Conservation (phyloP, 2,329 filamentous ascomycete genomes). For the Beauveria brongniartii region DNA sequence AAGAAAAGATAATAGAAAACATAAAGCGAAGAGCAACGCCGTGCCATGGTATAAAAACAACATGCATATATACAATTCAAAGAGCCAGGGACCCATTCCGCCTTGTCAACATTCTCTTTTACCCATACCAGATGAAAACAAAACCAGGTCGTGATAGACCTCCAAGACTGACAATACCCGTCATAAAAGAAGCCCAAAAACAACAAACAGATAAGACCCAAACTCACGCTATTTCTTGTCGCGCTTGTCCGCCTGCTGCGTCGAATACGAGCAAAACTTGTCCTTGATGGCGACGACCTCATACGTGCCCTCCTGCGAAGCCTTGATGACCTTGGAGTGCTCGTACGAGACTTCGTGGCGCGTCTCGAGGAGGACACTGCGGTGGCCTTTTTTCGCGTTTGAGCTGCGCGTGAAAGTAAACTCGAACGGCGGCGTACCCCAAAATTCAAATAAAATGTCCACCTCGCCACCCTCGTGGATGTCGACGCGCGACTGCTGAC, state of each 20-base stretch:
- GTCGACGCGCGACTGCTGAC: slow-evolving; percentile 71
- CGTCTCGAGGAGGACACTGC: slow-evolving; percentile 77
- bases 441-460: slow-evolving; percentile 90
- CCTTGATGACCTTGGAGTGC: slow-evolving; percentile 70
- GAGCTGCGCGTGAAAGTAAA: slow-evolving; percentile 93
- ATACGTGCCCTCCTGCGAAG: slow-evolving; percentile 91
- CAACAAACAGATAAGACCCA: background rate
- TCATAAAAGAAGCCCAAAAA: background rate
- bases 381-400: slow-evolving; percentile 73
- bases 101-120: background rate
- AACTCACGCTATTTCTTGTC: slow-evolving; percentile 28
- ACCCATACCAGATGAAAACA: background rate
- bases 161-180: background rate
- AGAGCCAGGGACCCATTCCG: background rate
- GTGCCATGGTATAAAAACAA: slow-evolving; percentile 28
- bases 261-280: slow-evolving; percentile 81
- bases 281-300: slow-evolving; percentile 97
- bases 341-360: slow-evolving; percentile 80
- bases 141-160: background rate
- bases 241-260: slow-evolving; percentile 48
- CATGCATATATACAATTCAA: slow-evolving; percentile 8
- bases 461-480: slow-evolving; percentile 96
- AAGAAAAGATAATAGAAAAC: slow-evolving; percentile 1
- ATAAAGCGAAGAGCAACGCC: slow-evolving; percentile 17
- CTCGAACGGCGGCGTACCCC: slow-evolving; percentile 91